Evolutionary conservation across 306 rosid species (phyloP), one percentile per base, ranked within the genome.

Genomic region (Citrullus amarus): DNA sequence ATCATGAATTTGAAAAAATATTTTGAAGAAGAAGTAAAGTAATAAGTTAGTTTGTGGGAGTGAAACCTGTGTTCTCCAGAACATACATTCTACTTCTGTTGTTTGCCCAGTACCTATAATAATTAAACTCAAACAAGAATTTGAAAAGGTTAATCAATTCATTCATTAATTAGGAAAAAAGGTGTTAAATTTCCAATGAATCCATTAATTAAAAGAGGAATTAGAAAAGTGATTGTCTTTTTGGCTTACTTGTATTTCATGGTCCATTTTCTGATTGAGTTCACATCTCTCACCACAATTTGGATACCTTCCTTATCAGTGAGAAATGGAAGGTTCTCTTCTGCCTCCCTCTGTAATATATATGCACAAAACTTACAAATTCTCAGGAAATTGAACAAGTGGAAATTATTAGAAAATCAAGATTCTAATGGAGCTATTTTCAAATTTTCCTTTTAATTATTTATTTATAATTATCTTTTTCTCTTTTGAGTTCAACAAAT

Each of bases 61-160:
- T 43, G 61, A 43, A 14, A 91, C 97, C 92, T 80, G 90, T 58
- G 70, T 84, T 79, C 50, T 93, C 92, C 0, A 93, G 86, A 20
- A 93, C 76, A 81, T 93, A 90, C 93, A 93, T 90, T 77, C 93
- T 81, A 75, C 93, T 84, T 18, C 70, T 82, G 83, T 84, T 83
- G 80, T 93, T 93, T 8, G 25, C 41, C 95, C 97, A 93, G 39
- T 81, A 91, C 83, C 95, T 93, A 80, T 46, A 69, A 58, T 50
- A 69, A 67, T 50, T 56, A 18, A 75, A 43, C 46, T 38, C 57
- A 55, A 63, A 22, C 25, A 53, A 18, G 60, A 54, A 50, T 65
- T 32, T 32, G 15, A 65, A 54, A 15, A 6, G 34, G 28, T 80
- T 46, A 72, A 72, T 73, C 7, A 62, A 62, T 15, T 8, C 16